These are phyloP conservation scores for Yamadazyma scolyti DNA, from an alignment of 805 yeast species.

Conservation along the genomic window DNA sequence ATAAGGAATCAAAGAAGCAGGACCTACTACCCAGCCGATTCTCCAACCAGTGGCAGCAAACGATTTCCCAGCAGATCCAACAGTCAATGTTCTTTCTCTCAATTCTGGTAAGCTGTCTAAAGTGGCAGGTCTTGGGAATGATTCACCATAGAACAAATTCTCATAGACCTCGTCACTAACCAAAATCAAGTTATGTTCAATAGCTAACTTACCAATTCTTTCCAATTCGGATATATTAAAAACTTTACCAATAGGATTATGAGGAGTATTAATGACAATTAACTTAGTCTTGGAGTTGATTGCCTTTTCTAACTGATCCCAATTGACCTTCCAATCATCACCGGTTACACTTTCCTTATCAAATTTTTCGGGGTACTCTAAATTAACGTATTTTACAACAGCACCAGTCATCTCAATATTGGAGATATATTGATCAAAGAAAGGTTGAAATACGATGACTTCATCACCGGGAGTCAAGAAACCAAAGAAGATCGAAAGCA, in stretches of 20 bases:
- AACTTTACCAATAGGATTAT: constrained; percentile 93
- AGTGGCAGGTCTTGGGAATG: constrained; percentile 81
- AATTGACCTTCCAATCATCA: constrained; percentile 83
- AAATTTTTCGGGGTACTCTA: constrained; percentile 78
- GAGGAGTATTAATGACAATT: constrained; percentile 89
- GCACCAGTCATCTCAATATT: constrained; percentile 95
- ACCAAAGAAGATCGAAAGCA: constrained; percentile 80
- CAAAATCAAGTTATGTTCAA: constrained; percentile 76
- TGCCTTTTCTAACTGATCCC: constrained; percentile 68
- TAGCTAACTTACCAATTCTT: constrained; percentile 76
- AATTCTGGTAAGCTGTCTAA: constrained; percentile 66
- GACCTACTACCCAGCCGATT: constrained; percentile 93
- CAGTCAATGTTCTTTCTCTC: constrained; percentile 74
- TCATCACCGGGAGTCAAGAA: constrained; percentile 87
- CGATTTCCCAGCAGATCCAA: constrained; percentile 96
- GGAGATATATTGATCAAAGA: constrained; percentile 94
- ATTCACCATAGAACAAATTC: constrained; percentile 66
- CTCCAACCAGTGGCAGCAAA: constrained; percentile 99
- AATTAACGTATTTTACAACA: constrained; percentile 78
- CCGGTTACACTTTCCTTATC: constrained; percentile 64
- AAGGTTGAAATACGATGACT: constrained; percentile 94
- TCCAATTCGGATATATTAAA: constrained; percentile 72
- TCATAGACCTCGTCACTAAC: constrained; percentile 96
- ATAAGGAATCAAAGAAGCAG: constrained; percentile 73
- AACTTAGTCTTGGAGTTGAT: constrained; percentile 76